These are phyloP conservation scores for Schrenkiella parvula DNA, from an alignment of 345 rosid species.

Conservation along the genomic window DNA sequence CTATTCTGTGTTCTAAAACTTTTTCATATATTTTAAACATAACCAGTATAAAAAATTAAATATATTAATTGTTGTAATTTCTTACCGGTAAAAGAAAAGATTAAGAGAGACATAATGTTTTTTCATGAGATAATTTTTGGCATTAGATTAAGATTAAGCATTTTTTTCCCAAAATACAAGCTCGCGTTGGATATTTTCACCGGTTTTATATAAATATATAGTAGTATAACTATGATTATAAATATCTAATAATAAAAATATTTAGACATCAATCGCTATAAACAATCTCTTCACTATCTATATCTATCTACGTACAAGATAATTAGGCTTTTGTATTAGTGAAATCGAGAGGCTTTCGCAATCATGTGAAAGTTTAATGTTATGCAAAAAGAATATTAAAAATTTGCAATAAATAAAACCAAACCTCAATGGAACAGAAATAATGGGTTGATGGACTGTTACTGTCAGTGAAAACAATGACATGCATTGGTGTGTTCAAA, in stretches of 20 bases:
- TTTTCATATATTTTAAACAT: too few relatives aligned
- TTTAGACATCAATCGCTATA: background rate
- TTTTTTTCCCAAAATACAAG: too few relatives aligned
- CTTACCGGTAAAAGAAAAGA: too few relatives aligned
- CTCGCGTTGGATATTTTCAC: too few relatives aligned
- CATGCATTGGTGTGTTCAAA: slow-evolving; percentile 28
- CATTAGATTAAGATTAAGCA: too few relatives aligned
- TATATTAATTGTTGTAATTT: too few relatives aligned
- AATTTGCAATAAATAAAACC: background rate
- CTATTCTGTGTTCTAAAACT: background rate
- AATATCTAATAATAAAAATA: too few relatives aligned
- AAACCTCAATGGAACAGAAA: background rate
- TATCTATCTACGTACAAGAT: background rate
- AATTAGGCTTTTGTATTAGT: background rate
- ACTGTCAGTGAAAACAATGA: slow-evolving; percentile 2
- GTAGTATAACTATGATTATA: too few relatives aligned
- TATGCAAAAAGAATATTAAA: background rate
- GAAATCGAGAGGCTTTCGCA: background rate
- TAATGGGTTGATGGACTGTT: slow-evolving; percentile 5
- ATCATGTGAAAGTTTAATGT: background rate
- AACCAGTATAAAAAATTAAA: too few relatives aligned
- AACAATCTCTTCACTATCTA: background rate
- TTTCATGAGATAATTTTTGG: too few relatives aligned
- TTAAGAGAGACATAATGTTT: too few relatives aligned
- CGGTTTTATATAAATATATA: too few relatives aligned